Evolutionary conservation across 768 basidiomycete species (phyloP).

Genomic region (Suillus alpinus): DNA sequence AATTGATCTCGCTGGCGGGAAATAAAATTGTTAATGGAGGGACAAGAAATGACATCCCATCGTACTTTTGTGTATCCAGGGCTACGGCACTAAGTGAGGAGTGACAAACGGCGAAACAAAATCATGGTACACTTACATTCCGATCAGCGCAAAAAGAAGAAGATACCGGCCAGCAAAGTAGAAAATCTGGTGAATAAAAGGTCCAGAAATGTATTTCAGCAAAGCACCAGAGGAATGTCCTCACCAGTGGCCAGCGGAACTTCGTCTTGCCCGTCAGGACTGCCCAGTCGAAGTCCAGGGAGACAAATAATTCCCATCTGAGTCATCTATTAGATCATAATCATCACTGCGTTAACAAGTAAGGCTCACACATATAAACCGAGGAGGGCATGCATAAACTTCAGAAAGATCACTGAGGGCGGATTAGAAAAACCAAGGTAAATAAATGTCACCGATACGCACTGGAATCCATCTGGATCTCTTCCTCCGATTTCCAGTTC

Average conservation of each 20-base stretch:
- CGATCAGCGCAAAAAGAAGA: constrained; percentile 43
- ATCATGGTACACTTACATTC: constrained; percentile 35
- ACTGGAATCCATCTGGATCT: constrained; percentile 37
- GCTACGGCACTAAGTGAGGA: constrained; percentile 17
- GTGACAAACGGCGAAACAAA: not conserved
- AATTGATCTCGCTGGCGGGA: constrained; percentile 35
- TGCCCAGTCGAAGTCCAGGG: constrained; percentile 41
- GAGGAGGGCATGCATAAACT: constrained; percentile 41
- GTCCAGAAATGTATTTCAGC: not conserved
- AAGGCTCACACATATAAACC: constrained; percentile 42
- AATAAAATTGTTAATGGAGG: not conserved
- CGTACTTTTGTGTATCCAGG: constrained; percentile 25
- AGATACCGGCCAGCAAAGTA: constrained; percentile 46
- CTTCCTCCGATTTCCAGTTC: constrained; percentile 38
- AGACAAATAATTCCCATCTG: constrained; percentile 45
- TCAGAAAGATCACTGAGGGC: constrained; percentile 35
- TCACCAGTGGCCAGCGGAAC: constrained; percentile 47
- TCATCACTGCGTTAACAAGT: not conserved
- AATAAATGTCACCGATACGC: constrained; percentile 12
- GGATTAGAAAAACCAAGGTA: not conserved
- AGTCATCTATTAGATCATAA: not conserved
- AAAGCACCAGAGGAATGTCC: constrained; percentile 18
- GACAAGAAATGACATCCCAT: not conserved
- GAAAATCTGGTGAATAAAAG: constrained; percentile 32
- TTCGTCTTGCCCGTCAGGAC: constrained; percentile 38